Percentiles rank a stretch among this genome's conserved stretches.
phyloP scores from a whole-genome alignment of 73 alveolate genomes.

The Tetrahymena borealis region DNA sequence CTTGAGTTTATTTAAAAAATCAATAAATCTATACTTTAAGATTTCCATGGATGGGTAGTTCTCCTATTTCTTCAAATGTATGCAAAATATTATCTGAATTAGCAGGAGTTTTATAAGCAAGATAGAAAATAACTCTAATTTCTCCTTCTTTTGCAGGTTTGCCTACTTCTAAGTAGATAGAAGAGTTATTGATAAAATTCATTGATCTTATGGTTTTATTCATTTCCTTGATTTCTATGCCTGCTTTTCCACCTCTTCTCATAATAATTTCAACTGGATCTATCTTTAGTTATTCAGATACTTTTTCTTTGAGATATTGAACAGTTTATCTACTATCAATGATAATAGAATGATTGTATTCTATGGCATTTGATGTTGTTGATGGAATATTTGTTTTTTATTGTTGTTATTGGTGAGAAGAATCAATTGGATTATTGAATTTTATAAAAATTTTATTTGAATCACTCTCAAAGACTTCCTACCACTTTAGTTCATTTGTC shows the following conservation, averaged over 20 bases:
- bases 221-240: slow-evolving; percentile 27
- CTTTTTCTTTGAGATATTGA: slow-evolving; percentile 5
- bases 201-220: slow-evolving; percentile 11
- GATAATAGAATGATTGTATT: not conserved
- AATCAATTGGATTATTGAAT: slow-evolving; percentile 23
- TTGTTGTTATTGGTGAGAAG: too few species aligned
- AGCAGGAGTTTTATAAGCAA: slow-evolving; percentile 11
- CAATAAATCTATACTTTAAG: not conserved
- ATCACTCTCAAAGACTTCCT: slow-evolving; percentile 25
- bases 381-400: too few species aligned
- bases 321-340: slow-evolving; percentile 20
- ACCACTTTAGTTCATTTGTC: slow-evolving; percentile 7
- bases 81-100: slow-evolving; percentile 17
- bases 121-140: slow-evolving; percentile 7
- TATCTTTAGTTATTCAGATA: not conserved
- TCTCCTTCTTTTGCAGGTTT: slow-evolving; percentile 29
- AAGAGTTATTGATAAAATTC: slow-evolving; percentile 26
- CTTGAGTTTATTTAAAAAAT: too few species aligned
- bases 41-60: slow-evolving; percentile 25
- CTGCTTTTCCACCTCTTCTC: slow-evolving; percentile 46
- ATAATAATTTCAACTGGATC: slow-evolving; percentile 8
- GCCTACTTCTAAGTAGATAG: slow-evolving; percentile 30
- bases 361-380: not conserved
- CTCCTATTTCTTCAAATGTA: slow-evolving; percentile 28
- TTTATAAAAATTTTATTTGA: slow-evolving; percentile 20